Evolutionary conservation across 2,329 filamentous ascomycete species (phyloP), one percentile per base, ranked within the genome.

Genomic region (Fragosphaeria purpurea): DNA sequence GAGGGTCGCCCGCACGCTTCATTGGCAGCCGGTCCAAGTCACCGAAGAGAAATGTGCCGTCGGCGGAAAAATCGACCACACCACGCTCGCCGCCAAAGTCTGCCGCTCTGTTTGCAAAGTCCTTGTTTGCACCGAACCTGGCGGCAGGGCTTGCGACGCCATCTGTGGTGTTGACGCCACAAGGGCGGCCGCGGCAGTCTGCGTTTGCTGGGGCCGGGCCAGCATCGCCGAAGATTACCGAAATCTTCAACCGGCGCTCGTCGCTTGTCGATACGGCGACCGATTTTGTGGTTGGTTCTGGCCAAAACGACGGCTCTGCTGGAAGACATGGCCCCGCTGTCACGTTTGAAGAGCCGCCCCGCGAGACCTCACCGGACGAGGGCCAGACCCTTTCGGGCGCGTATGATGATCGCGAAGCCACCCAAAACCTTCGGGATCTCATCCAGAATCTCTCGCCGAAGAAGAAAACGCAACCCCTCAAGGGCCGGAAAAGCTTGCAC

Each of bases 381-480:
- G 63, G 85, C 44, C 82, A 87, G n/a, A 33, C 33, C 0, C 22
- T 12, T 31, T 34, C 50, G 71, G 70, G 45, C 81, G 39, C 53
- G 1, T 67, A 70, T 33, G 74, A 76, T 38, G 78, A 82, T 37
- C 76, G 72, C 44, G 83, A 87, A 55, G 72, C 71, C 3, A 85
- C 84, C 0, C 65, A 82, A 38, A 87, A 80, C 55, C 67, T 91
- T 42, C 85, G 80, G 55, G 84, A 88, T 56, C 83, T 88, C 78
- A 91, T 91, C 53, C 76, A 85, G 54, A 85, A 80, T 51, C 72
- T 91, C 55, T 88, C 85, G 31, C 86, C 87, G 0, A 87, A 86
- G 65, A 87, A 88, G 63, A 87, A 86, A 65, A 87, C 88, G 63
- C 82, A 79, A 49, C 65, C 68, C 6, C 58, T 86, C 6, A 80